Evolutionary conservation across 805 yeast genomes (phyloP).

Genomic region (Starmerella bombicola): DNA sequence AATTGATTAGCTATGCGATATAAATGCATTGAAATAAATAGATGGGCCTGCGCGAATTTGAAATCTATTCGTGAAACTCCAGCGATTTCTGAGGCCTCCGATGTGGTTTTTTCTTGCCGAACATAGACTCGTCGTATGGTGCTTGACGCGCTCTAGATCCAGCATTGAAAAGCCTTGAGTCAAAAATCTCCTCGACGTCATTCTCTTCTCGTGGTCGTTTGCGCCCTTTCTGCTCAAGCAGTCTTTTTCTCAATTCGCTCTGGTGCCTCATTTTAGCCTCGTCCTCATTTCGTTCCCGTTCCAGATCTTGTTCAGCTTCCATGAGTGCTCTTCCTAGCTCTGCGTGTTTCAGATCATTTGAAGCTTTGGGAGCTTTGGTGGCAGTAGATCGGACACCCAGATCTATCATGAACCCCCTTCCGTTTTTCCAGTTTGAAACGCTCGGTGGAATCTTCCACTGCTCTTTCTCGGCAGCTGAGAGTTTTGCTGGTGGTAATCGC

Average conservation of each 20-base stretch:
- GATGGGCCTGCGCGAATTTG: no score
- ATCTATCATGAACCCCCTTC: slow-evolving; percentile 74
- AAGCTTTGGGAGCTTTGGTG: slow-evolving; percentile 32
- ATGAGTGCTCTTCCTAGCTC: slow-evolving; percentile 59
- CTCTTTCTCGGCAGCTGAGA: slow-evolving; percentile 60
- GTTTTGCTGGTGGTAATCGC: slow-evolving; percentile 37
- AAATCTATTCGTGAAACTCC: no score
- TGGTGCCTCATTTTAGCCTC: no score
- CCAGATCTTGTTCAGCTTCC: no score
- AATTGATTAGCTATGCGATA: slow-evolving; percentile 1
- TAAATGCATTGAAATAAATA: no score
- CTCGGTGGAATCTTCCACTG: slow-evolving; percentile 86
- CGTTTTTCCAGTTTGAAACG: slow-evolving; percentile 90
- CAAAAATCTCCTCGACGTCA: slow-evolving; percentile 40
- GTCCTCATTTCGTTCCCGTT: no score
- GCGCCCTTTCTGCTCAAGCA: slow-evolving; percentile 17
- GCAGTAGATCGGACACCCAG: slow-evolving; percentile 47
- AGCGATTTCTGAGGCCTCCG: no score
- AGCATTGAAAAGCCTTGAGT: slow-evolving; percentile 41
- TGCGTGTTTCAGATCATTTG: slow-evolving; percentile 32
- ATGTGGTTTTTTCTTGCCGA: slow-evolving; percentile 30
- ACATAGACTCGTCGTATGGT: slow-evolving; percentile 48
- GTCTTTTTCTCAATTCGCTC: slow-evolving; percentile 37
- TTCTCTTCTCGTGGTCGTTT: slow-evolving; percentile 21
- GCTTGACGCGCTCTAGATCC: slow-evolving; percentile 35